These are phyloP conservation scores for Suillus weaverae DNA, from an alignment of 768 basidiomycete genomes.

Conservation along the genomic window DNA sequence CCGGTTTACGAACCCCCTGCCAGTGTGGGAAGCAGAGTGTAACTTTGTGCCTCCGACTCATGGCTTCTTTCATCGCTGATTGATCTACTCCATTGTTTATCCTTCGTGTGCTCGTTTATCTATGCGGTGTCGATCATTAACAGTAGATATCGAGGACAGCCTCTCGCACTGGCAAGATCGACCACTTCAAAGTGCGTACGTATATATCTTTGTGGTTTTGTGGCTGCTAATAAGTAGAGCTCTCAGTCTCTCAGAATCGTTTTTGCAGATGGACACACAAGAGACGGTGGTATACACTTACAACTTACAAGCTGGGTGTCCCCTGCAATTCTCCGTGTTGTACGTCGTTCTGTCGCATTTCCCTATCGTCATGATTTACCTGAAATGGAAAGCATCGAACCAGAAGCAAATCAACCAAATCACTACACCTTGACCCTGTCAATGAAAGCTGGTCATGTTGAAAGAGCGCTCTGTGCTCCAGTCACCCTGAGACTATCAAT, in stretches of 20 bases:
- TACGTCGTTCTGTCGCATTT: slow-evolving; percentile 28
- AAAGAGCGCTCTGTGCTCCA: slow-evolving; percentile 53
- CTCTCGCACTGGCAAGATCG: slow-evolving; percentile 10
- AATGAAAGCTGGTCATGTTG: slow-evolving; percentile 53
- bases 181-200: slow-evolving; percentile 14
- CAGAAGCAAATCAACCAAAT: slow-evolving; percentile 24
- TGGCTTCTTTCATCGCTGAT: slow-evolving; percentile 13
- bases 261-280: slow-evolving; percentile 24
- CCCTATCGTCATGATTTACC: slow-evolving; percentile 30
- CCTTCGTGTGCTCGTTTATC: neutral
- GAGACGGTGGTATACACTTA: slow-evolving; percentile 45
- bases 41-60: slow-evolving; percentile 6
- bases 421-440: slow-evolving; percentile 55
- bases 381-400: slow-evolving; percentile 26
- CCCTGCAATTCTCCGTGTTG: slow-evolving; percentile 53
- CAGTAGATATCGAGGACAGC: slow-evolving; percentile 14
- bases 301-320: slow-evolving; percentile 42
- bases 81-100: slow-evolving; percentile 5
- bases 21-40: slow-evolving; percentile 8
- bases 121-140: slow-evolving; percentile 3
- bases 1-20: slow-evolving; percentile 22
- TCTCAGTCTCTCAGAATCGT: slow-evolving; percentile 20
- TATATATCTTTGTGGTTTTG: slow-evolving; percentile 7
- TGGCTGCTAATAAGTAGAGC: slow-evolving; percentile 10
- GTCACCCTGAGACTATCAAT: slow-evolving; percentile 45